These are phyloP conservation scores for Ampelocalamus luodianensis DNA, from an alignment of 176 grass and related monocot species.

Conservation along the genomic window DNA sequence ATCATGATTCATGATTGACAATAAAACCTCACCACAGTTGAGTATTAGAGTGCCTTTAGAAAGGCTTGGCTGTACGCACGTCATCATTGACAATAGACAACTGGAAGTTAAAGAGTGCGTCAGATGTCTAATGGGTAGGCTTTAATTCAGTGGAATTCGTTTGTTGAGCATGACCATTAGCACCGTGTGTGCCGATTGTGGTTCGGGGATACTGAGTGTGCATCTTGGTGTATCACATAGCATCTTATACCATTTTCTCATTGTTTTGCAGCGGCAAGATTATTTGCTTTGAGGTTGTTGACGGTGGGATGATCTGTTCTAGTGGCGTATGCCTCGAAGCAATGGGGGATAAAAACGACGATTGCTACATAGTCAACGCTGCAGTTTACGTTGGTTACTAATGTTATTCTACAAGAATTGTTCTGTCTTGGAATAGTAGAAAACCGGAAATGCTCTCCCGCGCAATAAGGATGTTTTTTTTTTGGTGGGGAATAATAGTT, in stretches of 20 bases:
- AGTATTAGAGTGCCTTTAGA: background rate
- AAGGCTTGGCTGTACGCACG: background rate
- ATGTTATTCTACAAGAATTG: background rate
- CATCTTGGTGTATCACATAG: slow-evolving; percentile 18
- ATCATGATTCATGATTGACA: background rate
- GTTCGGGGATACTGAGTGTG: background rate
- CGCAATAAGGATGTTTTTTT: no score
- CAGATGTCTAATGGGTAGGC: background rate
- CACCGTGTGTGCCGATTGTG: background rate
- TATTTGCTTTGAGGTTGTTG: slow-evolving; percentile 77
- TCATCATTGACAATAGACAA: background rate
- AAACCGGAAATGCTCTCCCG: background rate
- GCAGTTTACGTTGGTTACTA: slow-evolving; percentile 80
- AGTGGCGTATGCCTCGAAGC: slow-evolving; percentile 86
- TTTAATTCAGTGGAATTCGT: background rate
- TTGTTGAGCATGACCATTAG: background rate
- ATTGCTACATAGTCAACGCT: slow-evolving; percentile 93
- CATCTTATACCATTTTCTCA: slow-evolving; percentile 1
- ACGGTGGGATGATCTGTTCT: slow-evolving; percentile 92
- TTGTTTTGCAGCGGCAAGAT: slow-evolving; percentile 64
- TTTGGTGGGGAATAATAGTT: no score
- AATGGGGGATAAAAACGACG: slow-evolving; percentile 97
- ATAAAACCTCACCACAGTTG: background rate
- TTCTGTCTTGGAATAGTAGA: background rate
- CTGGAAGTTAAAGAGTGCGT: background rate